These are phyloP conservation scores for Sclerotiophoma versabilis DNA, from an alignment of 2,329 filamentous ascomycete genomes.

Conservation along the genomic window DNA sequence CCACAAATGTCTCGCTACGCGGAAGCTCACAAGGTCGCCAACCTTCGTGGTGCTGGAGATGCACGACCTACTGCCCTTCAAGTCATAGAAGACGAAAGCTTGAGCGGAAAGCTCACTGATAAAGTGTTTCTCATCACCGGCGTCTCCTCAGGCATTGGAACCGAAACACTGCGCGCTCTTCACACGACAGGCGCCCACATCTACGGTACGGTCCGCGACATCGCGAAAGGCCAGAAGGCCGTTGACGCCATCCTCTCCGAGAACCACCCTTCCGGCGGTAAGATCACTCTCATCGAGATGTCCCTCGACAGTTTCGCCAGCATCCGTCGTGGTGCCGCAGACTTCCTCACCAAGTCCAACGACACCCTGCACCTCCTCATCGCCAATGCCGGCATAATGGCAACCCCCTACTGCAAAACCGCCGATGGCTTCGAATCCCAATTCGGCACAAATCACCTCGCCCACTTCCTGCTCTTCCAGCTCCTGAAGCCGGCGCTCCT, in stretches of 20 bases:
- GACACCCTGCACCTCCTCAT: conserved; percentile 28
- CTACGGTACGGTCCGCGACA: conserved; percentile 52
- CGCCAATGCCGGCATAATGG: conserved; percentile 36
- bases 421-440: conserved; percentile 56
- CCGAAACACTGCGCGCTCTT: conserved; percentile 49
- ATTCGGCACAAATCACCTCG: conserved; percentile 62
- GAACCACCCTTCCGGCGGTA: conserved; percentile 17
- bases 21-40: conserved; percentile 9
- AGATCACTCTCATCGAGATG: conserved; percentile 33
- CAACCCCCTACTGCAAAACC: conserved; percentile 27
- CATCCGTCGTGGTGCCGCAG: conserved; percentile 27
- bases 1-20: conserved; percentile 22
- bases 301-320: conserved; percentile 28
- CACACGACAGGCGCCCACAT: conserved; percentile 56
- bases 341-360: conserved; percentile 26
- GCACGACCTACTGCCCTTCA: conserved; percentile 52
- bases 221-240: conserved; percentile 25
- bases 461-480: conserved; percentile 62
- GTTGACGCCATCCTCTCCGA: conserved; percentile 29
- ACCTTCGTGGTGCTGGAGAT: conserved; percentile 47
- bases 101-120: conserved; percentile 42
- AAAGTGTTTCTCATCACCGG: conserved; percentile 42
- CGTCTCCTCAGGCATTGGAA: conserved; percentile 37
- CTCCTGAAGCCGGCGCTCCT: conserved; percentile 57
- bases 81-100: conserved; percentile 49